phyloP scores from a whole-genome alignment of 352 stramenopile genomes.

The Phytopythium kandeliae region DNA sequence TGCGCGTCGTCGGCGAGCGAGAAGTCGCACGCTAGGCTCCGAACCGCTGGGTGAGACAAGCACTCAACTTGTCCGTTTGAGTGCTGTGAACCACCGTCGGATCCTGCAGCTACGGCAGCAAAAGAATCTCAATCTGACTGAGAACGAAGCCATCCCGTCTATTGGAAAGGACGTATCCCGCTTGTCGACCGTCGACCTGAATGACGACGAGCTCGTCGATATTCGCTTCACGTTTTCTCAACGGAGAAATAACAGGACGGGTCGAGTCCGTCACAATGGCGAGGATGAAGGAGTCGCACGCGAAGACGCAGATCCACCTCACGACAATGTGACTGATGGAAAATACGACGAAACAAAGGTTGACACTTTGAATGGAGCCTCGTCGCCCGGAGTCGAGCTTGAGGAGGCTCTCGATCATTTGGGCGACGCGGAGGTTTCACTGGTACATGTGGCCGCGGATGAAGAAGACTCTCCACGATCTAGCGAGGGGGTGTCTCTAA shows the following conservation, averaged over 20 bases:
- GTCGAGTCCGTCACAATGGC: constrained; percentile 8
- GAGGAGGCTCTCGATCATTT: not conserved
- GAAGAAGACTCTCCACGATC: too few relatives aligned
- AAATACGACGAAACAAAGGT: not conserved
- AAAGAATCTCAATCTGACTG: constrained; percentile 3
- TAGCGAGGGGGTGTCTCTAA: too few relatives aligned
- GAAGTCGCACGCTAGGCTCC: not conserved
- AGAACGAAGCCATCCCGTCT: not conserved
- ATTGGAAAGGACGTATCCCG: constrained; percentile 1
- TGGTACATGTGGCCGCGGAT: too few relatives aligned
- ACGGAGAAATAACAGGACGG: constrained; percentile 5
- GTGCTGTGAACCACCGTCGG: constrained; percentile 46
- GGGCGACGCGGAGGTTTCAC: too few relatives aligned
- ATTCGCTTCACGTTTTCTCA: constrained; percentile 58
- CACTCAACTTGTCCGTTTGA: constrained; percentile 13
- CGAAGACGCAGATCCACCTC: not conserved
- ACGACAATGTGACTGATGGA: too few relatives aligned
- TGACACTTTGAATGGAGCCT: not conserved
- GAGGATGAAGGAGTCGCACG: constrained; percentile 1
- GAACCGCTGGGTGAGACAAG: not conserved
- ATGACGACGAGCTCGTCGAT: constrained; percentile 35
- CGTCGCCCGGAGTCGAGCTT: not conserved
- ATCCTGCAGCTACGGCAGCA: constrained; percentile 53
- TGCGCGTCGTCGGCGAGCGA: constrained; percentile 1
- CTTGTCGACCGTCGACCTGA: constrained; percentile 3